phyloP scores from a whole-genome alignment of 306 rosid genomes.

The Medicago arabica region DNA sequence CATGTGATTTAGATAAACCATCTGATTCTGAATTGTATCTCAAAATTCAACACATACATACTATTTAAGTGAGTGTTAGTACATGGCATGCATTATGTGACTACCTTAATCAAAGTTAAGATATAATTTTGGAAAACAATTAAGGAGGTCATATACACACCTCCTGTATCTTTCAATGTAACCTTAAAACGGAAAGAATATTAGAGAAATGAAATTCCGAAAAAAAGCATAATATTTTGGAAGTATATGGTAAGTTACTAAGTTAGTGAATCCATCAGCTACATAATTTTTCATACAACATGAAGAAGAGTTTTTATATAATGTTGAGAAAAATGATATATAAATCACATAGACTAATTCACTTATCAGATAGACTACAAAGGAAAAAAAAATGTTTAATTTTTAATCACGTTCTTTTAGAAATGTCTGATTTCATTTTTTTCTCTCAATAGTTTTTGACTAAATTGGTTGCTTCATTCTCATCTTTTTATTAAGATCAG shows the following conservation, averaged over 20 bases:
- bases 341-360: too few species aligned
- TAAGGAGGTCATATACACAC: too few species aligned
- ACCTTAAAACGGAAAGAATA: background rate
- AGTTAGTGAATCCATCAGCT: background rate
- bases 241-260: background rate
- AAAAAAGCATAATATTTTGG: background rate
- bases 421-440: background rate
- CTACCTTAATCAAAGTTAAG: too few species aligned
- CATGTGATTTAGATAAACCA: too few species aligned
- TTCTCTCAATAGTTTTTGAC: background rate
- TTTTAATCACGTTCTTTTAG: background rate
- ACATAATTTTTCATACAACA: background rate
- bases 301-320: background rate
- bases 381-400: too few species aligned
- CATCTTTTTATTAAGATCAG: constrained; percentile 23
- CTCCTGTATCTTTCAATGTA: background rate
- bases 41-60: too few species aligned
- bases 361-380: too few species aligned
- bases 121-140: too few species aligned
- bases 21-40: too few species aligned
- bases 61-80: too few species aligned
- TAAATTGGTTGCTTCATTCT: constrained; percentile 8
- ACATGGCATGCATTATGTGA: too few species aligned
- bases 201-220: background rate
- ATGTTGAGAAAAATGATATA: too few species aligned